phyloP scores from a whole-genome alignment of 1,284 basidiomycete genomes.

The Malassezia vespertilionis region DNA sequence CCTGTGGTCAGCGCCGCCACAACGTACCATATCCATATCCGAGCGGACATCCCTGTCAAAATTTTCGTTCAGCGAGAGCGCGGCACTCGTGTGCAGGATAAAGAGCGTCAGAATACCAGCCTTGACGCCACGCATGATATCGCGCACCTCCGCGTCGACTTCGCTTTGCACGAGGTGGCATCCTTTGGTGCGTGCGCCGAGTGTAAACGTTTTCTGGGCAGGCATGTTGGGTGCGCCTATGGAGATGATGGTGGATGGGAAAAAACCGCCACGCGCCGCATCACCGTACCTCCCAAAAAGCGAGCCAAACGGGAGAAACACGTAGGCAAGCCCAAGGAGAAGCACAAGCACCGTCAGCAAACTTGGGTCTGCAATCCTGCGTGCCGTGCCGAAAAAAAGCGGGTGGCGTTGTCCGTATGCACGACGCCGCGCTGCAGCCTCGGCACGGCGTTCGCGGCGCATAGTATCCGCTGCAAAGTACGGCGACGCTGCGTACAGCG shows the following conservation, averaged over 20 bases:
- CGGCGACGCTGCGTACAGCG: constrained; percentile 13
- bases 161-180: constrained; percentile 80
- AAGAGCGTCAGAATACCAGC: constrained; percentile 49
- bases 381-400: constrained; percentile 10
- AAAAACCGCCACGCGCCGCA: background rate
- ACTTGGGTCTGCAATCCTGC: constrained; percentile 6
- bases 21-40: constrained; percentile 51
- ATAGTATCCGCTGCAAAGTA: constrained; percentile 1
- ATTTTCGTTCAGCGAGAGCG: constrained; percentile 76
- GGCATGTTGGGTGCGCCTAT: no score
- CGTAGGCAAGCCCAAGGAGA: constrained; percentile 5
- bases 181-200: constrained; percentile 49
- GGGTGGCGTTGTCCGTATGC: constrained; percentile 7
- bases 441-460: background rate
- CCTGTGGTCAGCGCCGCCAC: constrained; percentile 37
- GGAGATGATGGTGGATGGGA: constrained; percentile 1
- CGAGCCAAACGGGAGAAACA: background rate
- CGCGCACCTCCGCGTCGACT: constrained; percentile 51
- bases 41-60: constrained; percentile 57
- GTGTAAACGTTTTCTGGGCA: constrained; percentile 77
- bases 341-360: constrained; percentile 4
- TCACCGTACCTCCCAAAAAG: background rate
- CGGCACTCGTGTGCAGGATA: constrained; percentile 82
- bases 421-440: constrained; percentile 1
- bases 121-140: constrained; percentile 64